Conservation (phyloP, 2,329 filamentous ascomycete genomes). For the Chrysoporthe austroafricana region DNA sequence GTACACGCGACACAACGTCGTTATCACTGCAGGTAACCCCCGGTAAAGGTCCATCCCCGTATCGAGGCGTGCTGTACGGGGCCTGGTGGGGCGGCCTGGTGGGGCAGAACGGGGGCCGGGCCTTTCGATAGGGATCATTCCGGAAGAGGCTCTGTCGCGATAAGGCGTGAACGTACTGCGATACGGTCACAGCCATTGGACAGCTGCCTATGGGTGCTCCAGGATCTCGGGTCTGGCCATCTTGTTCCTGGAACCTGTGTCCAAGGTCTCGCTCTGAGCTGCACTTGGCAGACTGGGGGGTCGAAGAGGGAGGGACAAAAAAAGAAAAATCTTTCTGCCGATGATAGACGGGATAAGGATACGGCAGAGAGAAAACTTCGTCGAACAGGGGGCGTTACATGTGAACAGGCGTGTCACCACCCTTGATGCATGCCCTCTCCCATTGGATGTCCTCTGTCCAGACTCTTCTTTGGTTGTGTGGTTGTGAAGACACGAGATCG, state of each 20-base stretch:
- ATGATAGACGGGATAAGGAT: neutral
- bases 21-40: conserved; percentile 1
- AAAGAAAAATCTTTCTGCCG: neutral
- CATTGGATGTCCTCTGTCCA: neutral
- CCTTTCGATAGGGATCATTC: conserved; percentile 4
- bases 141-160: conserved; percentile 2
- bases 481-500: too few relatives aligned
- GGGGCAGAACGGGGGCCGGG: neutral
- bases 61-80: neutral
- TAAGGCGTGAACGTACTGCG: neutral
- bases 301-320: neutral
- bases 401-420: neutral
- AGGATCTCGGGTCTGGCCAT: conserved; percentile 3
- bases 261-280: neutral
- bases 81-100: neutral
- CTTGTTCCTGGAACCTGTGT: neutral
- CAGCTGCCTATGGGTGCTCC: neutral
- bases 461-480: neutral
- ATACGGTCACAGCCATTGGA: neutral
- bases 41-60: neutral
- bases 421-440: neutral
- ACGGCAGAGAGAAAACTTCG: neutral
- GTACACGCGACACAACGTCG: neutral
- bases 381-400: neutral
- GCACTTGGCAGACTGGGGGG: neutral